These are phyloP conservation scores for Coniochaeta pulveracea DNA, from an alignment of 2,329 filamentous ascomycete species.

Conservation along the genomic window DNA sequence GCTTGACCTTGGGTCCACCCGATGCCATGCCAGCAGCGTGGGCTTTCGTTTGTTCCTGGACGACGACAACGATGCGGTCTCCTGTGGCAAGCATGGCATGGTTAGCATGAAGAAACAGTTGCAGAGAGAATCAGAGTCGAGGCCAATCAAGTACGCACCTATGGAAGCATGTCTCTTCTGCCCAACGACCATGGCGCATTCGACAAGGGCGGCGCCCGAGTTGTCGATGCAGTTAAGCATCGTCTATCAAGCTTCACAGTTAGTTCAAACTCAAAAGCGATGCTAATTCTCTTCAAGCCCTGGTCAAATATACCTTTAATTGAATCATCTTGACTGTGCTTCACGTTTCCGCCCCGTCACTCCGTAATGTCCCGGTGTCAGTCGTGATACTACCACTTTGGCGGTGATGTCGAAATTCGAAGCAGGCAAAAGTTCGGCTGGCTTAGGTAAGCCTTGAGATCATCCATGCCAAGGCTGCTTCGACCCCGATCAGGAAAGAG, in stretches of 20 bases:
- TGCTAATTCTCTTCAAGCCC: not conserved
- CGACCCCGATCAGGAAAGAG: too few relatives aligned
- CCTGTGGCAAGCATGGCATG: slow-evolving; percentile 36
- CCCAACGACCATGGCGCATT: slow-evolving; percentile 86
- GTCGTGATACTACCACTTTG: slow-evolving; percentile 1
- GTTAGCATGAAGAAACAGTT: not conserved
- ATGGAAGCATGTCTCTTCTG: slow-evolving; percentile 84
- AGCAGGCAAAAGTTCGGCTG: slow-evolving; percentile 3
- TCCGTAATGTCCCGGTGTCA: slow-evolving; percentile 1
- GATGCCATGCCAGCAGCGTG: slow-evolving; percentile 61
- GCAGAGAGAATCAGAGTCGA: too few relatives aligned
- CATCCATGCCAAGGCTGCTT: too few relatives aligned
- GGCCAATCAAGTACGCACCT: slow-evolving; percentile 62
- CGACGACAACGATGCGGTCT: slow-evolving; percentile 93
- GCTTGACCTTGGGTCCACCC: slow-evolving; percentile 83
- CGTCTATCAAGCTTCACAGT: slow-evolving; percentile 45
- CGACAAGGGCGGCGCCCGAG: slow-evolving; percentile 92
- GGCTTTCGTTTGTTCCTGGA: slow-evolving; percentile 87
- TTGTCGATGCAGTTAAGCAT: slow-evolving; percentile 99
- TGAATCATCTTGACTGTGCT: slow-evolving; percentile 66
- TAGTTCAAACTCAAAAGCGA: too few relatives aligned
- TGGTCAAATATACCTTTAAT: slow-evolving; percentile 55
- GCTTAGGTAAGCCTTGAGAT: too few relatives aligned
- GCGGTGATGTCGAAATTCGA: slow-evolving; percentile 3
- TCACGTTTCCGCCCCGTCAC: slow-evolving; percentile 10